Base-by-base conservation (phyloP, 345 rosid species). In the Euphorbia tirucalli region DNA sequence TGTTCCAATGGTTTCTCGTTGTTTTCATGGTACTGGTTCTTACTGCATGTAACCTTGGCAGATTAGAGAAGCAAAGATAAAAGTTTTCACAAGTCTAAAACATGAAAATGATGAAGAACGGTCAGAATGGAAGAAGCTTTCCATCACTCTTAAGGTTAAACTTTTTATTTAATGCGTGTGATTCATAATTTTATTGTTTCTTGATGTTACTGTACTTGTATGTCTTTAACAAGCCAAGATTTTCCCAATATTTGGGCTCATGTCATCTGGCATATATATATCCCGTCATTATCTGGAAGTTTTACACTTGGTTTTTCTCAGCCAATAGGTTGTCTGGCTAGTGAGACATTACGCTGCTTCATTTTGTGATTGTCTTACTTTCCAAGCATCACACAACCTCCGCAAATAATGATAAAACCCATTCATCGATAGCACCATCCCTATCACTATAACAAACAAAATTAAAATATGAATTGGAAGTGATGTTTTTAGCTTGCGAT, bases 51-150 rank as follows among this genome's bases (percentile, higher is more conserved):
- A 41, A 32, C 59, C 71, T 71, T 76, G 63, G 65, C 81, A 95
- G 99, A 85, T 95, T 80, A 88, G 96, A 67, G 93, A 90, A 78
- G 85, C 92, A 44, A 95, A 95, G 85, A 81, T 95, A 39, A 92
- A 85, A 72, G 86, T 92, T 65, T 78, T 95, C 61, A 91, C 83
- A 69, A 84, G 85, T 80, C 79, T 95, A 50, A 91, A 89, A 74
- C 97, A 86, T 74, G 96, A 80, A 22, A 85, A 80, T 54, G 94
- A 95, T 68, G 96, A 90, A 76, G 97, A 89, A 56, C 74, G 75
- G 46, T 75, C 89, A 24, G 99, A 95, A 68, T 92, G 99, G 99
- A 85, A 79, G 76, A 84, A 82, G 50, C 68, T 95, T 75, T 77
- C 90, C 39, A 66, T 65, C 39, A 83, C 88, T 67, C 94, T 95